Evolutionary conservation across 1,139 yeast species (phyloP), one percentile per base, ranked within the genome.

Genomic region (Debaryomyces psychrophilus): DNA sequence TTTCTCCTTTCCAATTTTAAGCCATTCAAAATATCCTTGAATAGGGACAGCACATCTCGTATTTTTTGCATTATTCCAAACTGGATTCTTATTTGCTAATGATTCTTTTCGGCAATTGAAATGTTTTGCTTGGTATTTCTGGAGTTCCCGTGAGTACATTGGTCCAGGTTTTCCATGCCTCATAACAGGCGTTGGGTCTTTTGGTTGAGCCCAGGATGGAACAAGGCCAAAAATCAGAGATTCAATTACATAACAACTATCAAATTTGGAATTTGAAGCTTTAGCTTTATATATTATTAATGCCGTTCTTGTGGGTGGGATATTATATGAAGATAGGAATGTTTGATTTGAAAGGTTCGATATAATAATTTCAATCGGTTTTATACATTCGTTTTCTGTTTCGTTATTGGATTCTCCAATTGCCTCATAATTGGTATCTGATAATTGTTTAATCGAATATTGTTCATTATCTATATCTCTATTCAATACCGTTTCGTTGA

Each of bases 11-110:
- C 57, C 48, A 18, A 55, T 54, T 43, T 69, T 69, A 26, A 58
- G 64, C 97, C 97, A 90, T 63, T 90, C 98, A 59, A 80, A 90
- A 62, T 90, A 92, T 0, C 97, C 97, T 56, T 81, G 80, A 35
- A 87, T 77, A 0, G 96, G 92, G 0, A 90, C 80, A 1, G 85
- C 83, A 60, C 97, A 90, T 34, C 89, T 62, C 5, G 55, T 52
- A 14, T 63, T 57, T 26, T 72, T 61, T 7, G 69, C 62, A 9
- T 77, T 56, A 22, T 66, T 71, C 90, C 92, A 86, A 26, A 82
- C 63, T 27, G 71, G 65, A 33, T 71, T 67, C 1, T 64, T 64
- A 26, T 69, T 67, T 0, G 65, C 64, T 8, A 87, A 56, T 1
- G 82, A 73, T 52, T 87, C 95, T 42, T 67, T 65, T 35, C 90